Evolutionary conservation across 108 stramenopile species (phyloP).

Genomic region (Cyclostephanos tholiformis): DNA sequence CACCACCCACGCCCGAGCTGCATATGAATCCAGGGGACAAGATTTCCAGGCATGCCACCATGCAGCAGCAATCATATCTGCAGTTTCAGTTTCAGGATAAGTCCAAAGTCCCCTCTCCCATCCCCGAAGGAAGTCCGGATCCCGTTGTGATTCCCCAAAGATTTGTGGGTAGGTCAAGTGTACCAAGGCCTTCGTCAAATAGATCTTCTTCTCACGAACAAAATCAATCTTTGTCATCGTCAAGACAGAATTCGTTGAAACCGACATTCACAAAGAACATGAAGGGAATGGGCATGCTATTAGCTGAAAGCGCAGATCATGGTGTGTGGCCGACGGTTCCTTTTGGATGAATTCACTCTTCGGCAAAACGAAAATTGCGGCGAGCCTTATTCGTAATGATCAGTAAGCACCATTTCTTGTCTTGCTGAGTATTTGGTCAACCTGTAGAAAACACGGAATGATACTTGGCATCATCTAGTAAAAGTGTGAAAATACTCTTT

Average conservation of each 20-base stretch:
- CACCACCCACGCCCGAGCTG: slow-evolving; percentile 79
- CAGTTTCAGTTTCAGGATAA: slow-evolving; percentile 34
- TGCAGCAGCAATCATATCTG: slow-evolving; percentile 37
- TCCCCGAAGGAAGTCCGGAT: slow-evolving; percentile 31
- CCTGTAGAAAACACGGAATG: background rate
- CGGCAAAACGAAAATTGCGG: background rate
- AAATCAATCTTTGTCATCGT: background rate
- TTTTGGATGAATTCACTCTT: slow-evolving; percentile 28
- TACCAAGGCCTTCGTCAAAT: slow-evolving; percentile 17
- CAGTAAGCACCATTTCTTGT: too few species aligned
- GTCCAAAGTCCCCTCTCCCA: slow-evolving; percentile 31
- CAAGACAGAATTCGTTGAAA: slow-evolving; percentile 28
- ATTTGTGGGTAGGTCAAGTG: slow-evolving; percentile 17
- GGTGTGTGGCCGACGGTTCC: slow-evolving; percentile 56
- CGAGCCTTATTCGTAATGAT: background rate
- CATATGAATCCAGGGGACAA: slow-evolving; percentile 40
- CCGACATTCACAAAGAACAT: slow-evolving; percentile 51
- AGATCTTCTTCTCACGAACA: slow-evolving; percentile 12
- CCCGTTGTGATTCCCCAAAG: slow-evolving; percentile 6
- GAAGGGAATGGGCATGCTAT: slow-evolving; percentile 43
- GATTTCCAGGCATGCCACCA: slow-evolving; percentile 15
- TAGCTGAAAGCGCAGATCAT: slow-evolving; percentile 41
- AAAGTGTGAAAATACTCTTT: background rate
- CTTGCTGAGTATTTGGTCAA: background rate
- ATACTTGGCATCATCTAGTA: background rate